phyloP scores from a whole-genome alignment of 768 basidiomycete genomes.

The Suillus alpinus region DNA sequence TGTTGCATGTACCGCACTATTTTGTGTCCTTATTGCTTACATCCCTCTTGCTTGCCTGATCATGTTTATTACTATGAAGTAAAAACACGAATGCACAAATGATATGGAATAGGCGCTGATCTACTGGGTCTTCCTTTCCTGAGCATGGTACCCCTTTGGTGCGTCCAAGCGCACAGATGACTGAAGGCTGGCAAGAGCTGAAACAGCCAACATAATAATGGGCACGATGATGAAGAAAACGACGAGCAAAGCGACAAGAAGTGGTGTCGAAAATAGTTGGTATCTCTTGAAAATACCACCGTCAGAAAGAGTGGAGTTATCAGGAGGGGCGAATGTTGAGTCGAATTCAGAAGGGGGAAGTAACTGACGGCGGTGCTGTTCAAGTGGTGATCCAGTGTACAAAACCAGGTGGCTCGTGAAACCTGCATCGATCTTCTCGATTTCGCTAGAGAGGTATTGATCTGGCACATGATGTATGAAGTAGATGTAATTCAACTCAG shows the following conservation, averaged over 20 bases:
- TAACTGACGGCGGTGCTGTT: slow-evolving; percentile 41
- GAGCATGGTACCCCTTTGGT: slow-evolving; percentile 64
- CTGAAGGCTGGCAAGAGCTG: slow-evolving; percentile 71
- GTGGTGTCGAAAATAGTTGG: slow-evolving; percentile 73
- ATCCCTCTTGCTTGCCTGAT: slow-evolving; percentile 11
- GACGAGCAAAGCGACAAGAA: slow-evolving; percentile 66
- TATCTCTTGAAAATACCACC: slow-evolving; percentile 71
- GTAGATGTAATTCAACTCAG: background rate
- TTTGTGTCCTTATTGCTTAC: slow-evolving; percentile 30
- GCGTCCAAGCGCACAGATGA: slow-evolving; percentile 60
- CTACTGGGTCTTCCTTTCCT: slow-evolving; percentile 78
- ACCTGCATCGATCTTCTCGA: slow-evolving; percentile 44
- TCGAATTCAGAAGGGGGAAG: slow-evolving; percentile 28
- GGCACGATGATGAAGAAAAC: slow-evolving; percentile 68
- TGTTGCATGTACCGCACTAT: slow-evolving; percentile 14
- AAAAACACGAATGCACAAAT: slow-evolving; percentile 9
- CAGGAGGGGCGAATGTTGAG: slow-evolving; percentile 21
- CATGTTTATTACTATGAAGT: slow-evolving; percentile 1
- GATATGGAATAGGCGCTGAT: slow-evolving; percentile 13
- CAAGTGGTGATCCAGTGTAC: slow-evolving; percentile 52
- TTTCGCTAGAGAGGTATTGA: slow-evolving; percentile 43
- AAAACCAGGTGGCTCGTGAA: slow-evolving; percentile 67
- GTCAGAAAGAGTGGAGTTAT: slow-evolving; percentile 38
- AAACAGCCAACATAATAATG: slow-evolving; percentile 58
- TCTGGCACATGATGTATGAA: slow-evolving; percentile 33